phyloP scores from a whole-genome alignment of 257 asterid species.

The Solanum okadae region DNA sequence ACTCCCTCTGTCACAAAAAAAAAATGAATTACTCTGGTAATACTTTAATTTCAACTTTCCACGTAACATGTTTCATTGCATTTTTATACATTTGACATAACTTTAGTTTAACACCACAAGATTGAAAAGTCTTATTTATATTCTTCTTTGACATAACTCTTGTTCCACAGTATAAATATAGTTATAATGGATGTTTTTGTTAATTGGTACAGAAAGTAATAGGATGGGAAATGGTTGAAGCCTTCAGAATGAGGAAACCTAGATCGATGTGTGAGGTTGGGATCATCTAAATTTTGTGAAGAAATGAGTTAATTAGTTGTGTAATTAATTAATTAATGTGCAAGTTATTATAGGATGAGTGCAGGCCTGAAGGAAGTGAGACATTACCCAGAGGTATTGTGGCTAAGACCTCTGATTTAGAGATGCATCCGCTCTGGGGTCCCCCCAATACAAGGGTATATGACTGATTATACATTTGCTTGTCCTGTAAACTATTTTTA shows the following conservation, averaged over 20 bases:
- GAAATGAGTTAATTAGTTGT: neutral
- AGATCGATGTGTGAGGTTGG: constrained; percentile 44
- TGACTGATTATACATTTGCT: neutral
- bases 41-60: neutral
- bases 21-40: neutral
- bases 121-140: neutral
- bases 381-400: constrained; percentile 60
- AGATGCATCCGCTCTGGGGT: constrained; percentile 57
- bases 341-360: constrained; percentile 25
- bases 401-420: constrained; percentile 42
- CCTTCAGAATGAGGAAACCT: constrained; percentile 13
- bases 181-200: neutral
- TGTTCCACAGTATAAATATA: neutral
- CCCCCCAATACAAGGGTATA: constrained; percentile 35
- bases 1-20: neutral
- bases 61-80: neutral
- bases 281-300: neutral
- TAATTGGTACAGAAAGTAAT: constrained; percentile 27
- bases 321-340: neutral
- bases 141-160: neutral
- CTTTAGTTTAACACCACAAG: neutral
- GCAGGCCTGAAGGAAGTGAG: constrained; percentile 56
- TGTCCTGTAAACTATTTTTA: neutral
- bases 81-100: neutral
- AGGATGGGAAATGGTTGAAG: constrained; percentile 22